phyloP scores from a whole-genome alignment of 345 rosid species.

The Citropsis articulata region DNA sequence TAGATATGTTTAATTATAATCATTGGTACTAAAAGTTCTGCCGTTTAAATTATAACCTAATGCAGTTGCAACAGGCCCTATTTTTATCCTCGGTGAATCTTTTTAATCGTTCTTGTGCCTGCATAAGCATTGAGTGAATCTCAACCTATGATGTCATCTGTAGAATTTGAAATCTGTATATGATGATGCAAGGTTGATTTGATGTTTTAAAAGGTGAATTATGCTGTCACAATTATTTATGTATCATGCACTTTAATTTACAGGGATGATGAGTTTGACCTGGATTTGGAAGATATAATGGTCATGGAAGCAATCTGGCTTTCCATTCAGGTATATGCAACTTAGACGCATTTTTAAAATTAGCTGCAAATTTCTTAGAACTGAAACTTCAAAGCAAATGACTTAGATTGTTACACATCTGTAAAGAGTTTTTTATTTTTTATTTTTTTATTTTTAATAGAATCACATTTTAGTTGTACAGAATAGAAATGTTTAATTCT shows the following conservation, averaged over 20 bases:
- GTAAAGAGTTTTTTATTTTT: neutral
- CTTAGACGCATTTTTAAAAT: neutral
- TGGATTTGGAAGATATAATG: constrained; percentile 99
- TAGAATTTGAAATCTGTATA: neutral
- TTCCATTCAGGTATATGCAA: constrained; percentile 70
- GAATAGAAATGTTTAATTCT: neutral
- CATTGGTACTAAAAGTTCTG: too few species aligned
- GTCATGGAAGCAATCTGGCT: constrained; percentile 97
- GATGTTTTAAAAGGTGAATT: neutral
- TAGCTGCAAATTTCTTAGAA: neutral
- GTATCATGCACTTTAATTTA: constrained; percentile 17
- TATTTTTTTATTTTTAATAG: neutral
- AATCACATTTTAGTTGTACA: neutral
- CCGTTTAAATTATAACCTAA: neutral
- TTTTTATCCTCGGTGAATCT: neutral
- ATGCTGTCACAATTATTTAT: neutral
- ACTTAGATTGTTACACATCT: neutral
- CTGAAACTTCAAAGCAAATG: neutral
- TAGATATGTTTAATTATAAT: neutral
- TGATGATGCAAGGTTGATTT: neutral
- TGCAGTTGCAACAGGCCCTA: neutral
- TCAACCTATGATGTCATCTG: neutral
- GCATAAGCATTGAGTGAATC: neutral
- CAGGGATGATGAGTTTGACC: constrained; percentile 88
- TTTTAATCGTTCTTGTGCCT: neutral